Evolutionary conservation across 1,284 basidiomycete genomes (phyloP).

Genomic region (Cryptococcus amylolentus): DNA sequence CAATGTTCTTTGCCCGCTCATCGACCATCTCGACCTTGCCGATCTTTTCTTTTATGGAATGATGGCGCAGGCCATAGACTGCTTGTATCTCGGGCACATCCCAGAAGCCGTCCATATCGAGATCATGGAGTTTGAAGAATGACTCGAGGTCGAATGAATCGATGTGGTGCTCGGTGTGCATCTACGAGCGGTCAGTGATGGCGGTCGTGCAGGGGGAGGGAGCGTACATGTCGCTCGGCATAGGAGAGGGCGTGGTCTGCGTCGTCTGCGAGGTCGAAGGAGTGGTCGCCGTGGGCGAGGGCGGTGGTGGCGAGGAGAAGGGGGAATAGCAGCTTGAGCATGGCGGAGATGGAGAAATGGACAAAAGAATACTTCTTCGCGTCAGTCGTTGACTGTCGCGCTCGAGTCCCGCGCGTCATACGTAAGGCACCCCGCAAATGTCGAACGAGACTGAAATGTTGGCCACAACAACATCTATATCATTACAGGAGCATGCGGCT

Average conservation of each 20-base stretch:
- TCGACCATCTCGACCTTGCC: constrained; percentile 76
- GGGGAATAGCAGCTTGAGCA: constrained; percentile 9
- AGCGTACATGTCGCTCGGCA: constrained; percentile 55
- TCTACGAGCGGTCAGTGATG: constrained; percentile 21
- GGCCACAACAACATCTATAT: not conserved
- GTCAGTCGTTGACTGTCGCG: not conserved
- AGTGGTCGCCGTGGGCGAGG: constrained; percentile 40
- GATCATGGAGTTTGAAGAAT: constrained; percentile 69
- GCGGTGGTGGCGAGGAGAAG: constrained; percentile 13
- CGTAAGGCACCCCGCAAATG: too few relatives aligned
- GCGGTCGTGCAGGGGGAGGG: not conserved
- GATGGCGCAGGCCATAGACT: constrained; percentile 92
- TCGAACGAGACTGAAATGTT: not conserved
- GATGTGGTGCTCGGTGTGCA: constrained; percentile 50
- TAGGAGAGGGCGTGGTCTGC: constrained; percentile 46
- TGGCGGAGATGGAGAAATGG: not conserved
- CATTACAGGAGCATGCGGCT: constrained; percentile 24
- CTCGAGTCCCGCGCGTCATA: not conserved
- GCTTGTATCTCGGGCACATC: constrained; percentile 79
- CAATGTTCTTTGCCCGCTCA: constrained; percentile 78
- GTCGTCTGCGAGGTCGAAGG: constrained; percentile 30
- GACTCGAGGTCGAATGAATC: constrained; percentile 47
- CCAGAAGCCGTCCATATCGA: constrained; percentile 74
- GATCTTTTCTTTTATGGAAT: constrained; percentile 82
- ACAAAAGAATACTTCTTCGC: too few relatives aligned